Evolutionary conservation across 2,329 filamentous ascomycete species (phyloP), one percentile per base, ranked within the genome.

Genomic region (Beauveria rudraprayagi): DNA sequence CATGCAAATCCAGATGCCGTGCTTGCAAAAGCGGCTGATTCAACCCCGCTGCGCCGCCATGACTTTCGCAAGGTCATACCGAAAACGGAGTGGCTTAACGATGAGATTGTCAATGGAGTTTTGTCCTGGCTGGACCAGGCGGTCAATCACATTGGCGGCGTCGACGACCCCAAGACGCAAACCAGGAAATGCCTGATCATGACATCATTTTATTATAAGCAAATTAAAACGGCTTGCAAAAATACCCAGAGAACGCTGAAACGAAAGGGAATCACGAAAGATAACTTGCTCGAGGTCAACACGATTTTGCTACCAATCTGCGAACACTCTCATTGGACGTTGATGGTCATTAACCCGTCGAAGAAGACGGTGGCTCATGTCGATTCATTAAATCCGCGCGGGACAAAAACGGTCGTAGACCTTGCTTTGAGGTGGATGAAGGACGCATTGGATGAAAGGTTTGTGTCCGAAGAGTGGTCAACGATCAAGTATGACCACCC

Each of bases 231-330:
- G 51, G 81, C 80, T 1, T 76, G 80, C 0, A 69, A 70, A 3
- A 73, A 73, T 47, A 81, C 80, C 0, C 77, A 80, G 57, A 77
- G 82, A 26, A 83, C 85, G 66, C 80, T 86, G 62, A 81, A 82
- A 53, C 79, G 84, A 34, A 75, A 75, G 19, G 82, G 83, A 8
- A 77, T 88, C 50, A 77, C 78, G 3, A 82, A 82, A n/a, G 73
- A 77, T 10, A 86, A 88, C 60, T 79, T 91, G 30, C 72, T 90
- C 7, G 70, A 83, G n/a, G 78, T 88, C 22, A 83, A 91, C 54
- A 83, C 85, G 0, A 77, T 92, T 24, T 78, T 92, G 46, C 78
- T 92, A 43, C 90, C 90, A 0, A 84, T 92, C 62, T 88, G 86
- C 71, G 76, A 80, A 26, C 72, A 73, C 37, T 75, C 71, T 5